Conservation (phyloP, 441 rosid genomes). For the Bruguiera hainesii region DNA sequence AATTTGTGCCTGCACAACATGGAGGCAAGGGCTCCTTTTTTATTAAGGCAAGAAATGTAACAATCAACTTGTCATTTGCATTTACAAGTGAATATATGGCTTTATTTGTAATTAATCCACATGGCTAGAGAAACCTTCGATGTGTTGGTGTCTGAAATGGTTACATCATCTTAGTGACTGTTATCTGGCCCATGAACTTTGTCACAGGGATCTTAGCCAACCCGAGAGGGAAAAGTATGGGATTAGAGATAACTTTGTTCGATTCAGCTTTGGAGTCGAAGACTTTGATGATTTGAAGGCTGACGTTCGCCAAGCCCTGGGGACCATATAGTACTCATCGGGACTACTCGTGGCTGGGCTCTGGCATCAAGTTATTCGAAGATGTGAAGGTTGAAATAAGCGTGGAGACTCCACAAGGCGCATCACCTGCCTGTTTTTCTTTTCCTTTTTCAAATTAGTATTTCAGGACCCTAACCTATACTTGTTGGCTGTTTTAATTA, state of each 20-base stretch:
- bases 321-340: constrained; percentile 32
- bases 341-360: not conserved
- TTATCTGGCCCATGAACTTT: not conserved
- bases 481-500: constrained; percentile 17
- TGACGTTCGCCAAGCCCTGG: constrained; percentile 87
- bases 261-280: constrained; percentile 93
- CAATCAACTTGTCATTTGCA: too few species aligned
- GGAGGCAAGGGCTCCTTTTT: too few species aligned
- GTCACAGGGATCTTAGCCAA: constrained; percentile 72
- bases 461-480: not conserved
- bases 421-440: constrained; percentile 6
- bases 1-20: too few species aligned
- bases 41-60: too few species aligned
- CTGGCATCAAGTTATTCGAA: not conserved
- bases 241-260: constrained; percentile 82
- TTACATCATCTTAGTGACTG: not conserved
- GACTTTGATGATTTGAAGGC: constrained; percentile 79
- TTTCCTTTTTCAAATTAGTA: not conserved
- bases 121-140: not conserved
- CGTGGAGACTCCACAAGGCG: not conserved
- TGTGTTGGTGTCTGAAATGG: not conserved
- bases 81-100: too few species aligned
- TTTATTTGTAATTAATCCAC: too few species aligned
- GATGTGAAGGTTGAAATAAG: not conserved
- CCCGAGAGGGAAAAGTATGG: constrained; percentile 72